Percentiles rank a stretch among this genome's conserved stretches.
phyloP scores from a whole-genome alignment of 805 yeast species.

The Komagataella pastoris region DNA sequence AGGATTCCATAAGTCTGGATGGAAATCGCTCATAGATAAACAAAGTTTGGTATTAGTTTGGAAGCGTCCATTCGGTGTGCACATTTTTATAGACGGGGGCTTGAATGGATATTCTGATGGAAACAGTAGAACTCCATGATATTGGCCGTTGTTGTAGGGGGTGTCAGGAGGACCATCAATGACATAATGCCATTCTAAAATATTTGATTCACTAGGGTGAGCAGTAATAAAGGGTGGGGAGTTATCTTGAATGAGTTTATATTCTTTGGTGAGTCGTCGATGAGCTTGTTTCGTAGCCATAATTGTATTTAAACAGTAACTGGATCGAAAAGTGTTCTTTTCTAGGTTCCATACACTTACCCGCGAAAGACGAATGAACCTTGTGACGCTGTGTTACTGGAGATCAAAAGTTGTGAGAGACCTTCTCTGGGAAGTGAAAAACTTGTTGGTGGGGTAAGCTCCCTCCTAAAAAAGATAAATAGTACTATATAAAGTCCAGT shows the following conservation, averaged over 20 bases:
- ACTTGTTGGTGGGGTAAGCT: too few species aligned
- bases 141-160: constrained; percentile 77
- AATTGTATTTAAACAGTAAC: not conserved
- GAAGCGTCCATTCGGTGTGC: constrained; percentile 85
- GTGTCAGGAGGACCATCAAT: constrained; percentile 88
- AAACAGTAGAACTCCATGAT: constrained; percentile 77
- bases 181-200: constrained; percentile 88
- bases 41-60: constrained; percentile 72
- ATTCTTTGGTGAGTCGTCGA: constrained; percentile 59
- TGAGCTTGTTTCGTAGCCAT: constrained; percentile 20
- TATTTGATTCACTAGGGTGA: constrained; percentile 76
- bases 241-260: constrained; percentile 57
- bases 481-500: not conserved
- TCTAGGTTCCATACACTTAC: not conserved
- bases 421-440: too few species aligned
- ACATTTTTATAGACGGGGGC: constrained; percentile 83
- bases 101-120: constrained; percentile 83
- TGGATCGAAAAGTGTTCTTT: not conserved
- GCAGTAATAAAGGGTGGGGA: constrained; percentile 84
- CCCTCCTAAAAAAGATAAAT: not conserved
- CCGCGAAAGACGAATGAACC: not conserved
- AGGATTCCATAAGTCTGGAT: constrained; percentile 93
- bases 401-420: not conserved
- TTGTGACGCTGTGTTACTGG: not conserved
- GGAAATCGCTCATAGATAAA: constrained; percentile 87